phyloP scores from a whole-genome alignment of 768 basidiomycete species.

The Termitomyces sp. region DNA sequence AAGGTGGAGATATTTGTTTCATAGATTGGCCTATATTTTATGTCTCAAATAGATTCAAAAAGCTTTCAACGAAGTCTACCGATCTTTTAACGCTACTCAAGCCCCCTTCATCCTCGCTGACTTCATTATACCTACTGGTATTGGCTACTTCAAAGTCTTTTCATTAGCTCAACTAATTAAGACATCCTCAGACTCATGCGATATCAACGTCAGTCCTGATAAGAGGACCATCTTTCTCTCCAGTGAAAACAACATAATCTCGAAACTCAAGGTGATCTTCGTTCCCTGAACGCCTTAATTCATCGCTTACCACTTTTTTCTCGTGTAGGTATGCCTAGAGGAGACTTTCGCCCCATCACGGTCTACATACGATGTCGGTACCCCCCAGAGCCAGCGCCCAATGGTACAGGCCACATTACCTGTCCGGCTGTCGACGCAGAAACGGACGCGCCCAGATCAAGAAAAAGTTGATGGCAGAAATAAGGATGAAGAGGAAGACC shows the following conservation, averaged over 20 bases:
- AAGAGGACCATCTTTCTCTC: conserved; percentile 94
- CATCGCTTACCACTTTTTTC: not conserved
- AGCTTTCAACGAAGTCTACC: conserved; percentile 89
- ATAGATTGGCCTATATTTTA: not conserved
- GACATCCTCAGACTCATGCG: conserved; percentile 55
- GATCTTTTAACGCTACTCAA: conserved; percentile 68
- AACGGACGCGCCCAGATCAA: conserved; percentile 2
- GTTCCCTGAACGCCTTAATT: too few species aligned
- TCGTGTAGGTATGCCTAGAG: conserved; percentile 61
- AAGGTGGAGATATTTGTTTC: conserved; percentile 43
- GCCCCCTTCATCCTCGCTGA: conserved; percentile 81
- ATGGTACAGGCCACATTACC: conserved; percentile 19
- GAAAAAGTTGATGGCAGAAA: not conserved
- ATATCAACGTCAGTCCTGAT: conserved; percentile 95
- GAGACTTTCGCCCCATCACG: conserved; percentile 58
- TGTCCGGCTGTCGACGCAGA: conserved; percentile 1
- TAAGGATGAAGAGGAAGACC: not conserved
- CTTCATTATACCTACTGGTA: conserved; percentile 76
- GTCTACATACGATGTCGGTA: conserved; percentile 62
- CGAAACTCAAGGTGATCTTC: conserved; percentile 62
- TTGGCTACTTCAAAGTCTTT: conserved; percentile 15
- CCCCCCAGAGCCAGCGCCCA: conserved; percentile 12
- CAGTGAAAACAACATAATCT: conserved; percentile 74
- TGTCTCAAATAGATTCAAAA: conserved; percentile 60
- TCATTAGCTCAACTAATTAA: not conserved